These are phyloP conservation scores for Panicum virgatum DNA, from an alignment of 202 grass and related monocot species.

Conservation along the genomic window DNA sequence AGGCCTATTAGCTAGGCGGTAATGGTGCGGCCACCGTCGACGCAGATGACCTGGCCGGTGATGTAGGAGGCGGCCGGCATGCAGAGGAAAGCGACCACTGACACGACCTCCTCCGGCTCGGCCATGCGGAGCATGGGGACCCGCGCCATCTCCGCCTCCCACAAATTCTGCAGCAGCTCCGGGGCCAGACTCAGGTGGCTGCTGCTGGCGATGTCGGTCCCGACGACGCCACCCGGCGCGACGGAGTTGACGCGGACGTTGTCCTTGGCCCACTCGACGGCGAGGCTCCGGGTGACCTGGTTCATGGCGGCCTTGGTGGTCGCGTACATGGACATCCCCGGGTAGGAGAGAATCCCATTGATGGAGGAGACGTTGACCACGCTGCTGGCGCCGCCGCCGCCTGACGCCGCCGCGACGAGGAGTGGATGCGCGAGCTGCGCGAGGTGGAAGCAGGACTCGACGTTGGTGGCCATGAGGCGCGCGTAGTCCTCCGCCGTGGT, in stretches of 20 bases:
- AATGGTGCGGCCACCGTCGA: conserved; percentile 63
- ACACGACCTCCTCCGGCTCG: conserved; percentile 57
- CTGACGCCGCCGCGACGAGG: conserved; percentile 9
- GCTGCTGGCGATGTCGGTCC: conserved; percentile 1
- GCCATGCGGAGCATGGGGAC: conserved; percentile 29
- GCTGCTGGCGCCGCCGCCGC: background rate
- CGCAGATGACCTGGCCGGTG: no score
- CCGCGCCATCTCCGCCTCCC: conserved; percentile 5
- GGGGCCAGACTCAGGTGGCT: background rate
- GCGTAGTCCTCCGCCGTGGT: no score
- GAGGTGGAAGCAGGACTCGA: no score
- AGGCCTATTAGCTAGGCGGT: conserved; percentile 31
- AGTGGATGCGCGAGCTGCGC: conserved; percentile 68
- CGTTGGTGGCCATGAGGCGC: no score
- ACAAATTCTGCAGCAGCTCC: background rate
- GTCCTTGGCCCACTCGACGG: conserved; percentile 47
- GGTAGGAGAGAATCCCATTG: background rate
- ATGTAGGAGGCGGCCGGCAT: no score
- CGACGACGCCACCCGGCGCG: conserved; percentile 43
- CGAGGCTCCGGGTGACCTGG: no score
- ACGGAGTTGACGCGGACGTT: conserved; percentile 55
- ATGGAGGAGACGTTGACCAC: conserved; percentile 64
- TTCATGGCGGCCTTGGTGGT: conserved; percentile 59
- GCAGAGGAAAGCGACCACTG: conserved; percentile 47
- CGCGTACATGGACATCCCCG: conserved; percentile 43